Evolutionary conservation across 306 rosid species (phyloP), one percentile per base, ranked within the genome.

Genomic region (Medicago ruthenica): DNA sequence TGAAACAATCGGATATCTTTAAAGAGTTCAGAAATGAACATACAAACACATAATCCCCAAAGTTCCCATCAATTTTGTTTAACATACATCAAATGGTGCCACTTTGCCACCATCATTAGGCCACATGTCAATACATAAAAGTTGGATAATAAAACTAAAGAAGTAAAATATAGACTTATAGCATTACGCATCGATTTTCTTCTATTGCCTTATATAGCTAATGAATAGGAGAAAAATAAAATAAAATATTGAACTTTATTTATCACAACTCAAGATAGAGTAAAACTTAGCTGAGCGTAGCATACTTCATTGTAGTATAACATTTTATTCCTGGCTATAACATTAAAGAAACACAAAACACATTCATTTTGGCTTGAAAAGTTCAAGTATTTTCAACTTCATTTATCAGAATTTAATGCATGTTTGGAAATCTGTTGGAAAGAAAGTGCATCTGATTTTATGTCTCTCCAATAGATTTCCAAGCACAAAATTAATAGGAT

Each of bases 1-100:
- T 88, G 82, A 80, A 76, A 60, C 67, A 61, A 41, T 60, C 54
- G 47, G 17, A 60, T 70, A 22, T 21, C 37, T 17, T 42, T 47
- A 14, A 48, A 48, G 67, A 75, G 21, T 18, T 69, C 74, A 41
- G 39, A 63, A 31, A 70, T 53, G 58, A 0, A 53, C 55, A 60
- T 24, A 41, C 47, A 67, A 45, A 37, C 42, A 76, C 41, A 12
- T 20, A 66, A 40, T 15, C 41, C 75, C 8, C 15, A 31, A 27
- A 42, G 85, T 44, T 72, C 45, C 9, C 39, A 41, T 51, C 15
- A 40, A 78, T 67, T 40, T 60, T 40, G n/a, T 78, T 66, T 50
- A 58, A 77, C 42, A 64, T 36, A 54, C 54, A 66, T 36, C 73
- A 41, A 67, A 70, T 17, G 39, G 13, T 58, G 71, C 9, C 16